Evolutionary conservation across 2,329 filamentous ascomycete genomes (phyloP).

Genomic region (Berkeleyomyces rouxiae): DNA sequence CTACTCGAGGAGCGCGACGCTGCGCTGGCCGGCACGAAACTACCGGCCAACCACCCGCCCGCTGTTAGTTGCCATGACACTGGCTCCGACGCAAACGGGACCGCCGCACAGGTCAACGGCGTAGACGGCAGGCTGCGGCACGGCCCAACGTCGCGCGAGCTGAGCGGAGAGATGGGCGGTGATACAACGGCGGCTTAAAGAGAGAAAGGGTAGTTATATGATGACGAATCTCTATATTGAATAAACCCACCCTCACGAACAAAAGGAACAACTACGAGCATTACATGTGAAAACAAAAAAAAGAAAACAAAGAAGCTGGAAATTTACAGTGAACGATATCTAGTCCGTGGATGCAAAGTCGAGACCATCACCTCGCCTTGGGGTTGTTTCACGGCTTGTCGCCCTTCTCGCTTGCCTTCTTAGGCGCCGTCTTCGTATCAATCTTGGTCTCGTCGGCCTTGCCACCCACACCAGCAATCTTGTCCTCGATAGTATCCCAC

Average conservation of each 20-base stretch:
- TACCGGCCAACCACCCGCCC: conserved; percentile 23
- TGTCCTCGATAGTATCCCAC: conserved; percentile 19
- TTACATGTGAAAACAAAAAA: background rate
- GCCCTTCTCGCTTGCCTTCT: background rate
- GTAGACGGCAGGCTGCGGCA: conserved; percentile 19
- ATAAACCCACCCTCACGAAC: background rate
- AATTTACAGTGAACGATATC: background rate
- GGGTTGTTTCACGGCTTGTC: background rate
- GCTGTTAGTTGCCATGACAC: conserved; percentile 8
- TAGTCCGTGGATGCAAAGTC: background rate
- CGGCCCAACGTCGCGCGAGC: conserved; percentile 36
- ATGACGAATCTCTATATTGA: background rate
- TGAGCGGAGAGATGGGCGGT: conserved; percentile 46
- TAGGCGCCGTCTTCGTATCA: background rate
- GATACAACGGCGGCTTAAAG: conserved; percentile 28
- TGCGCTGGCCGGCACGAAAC: background rate
- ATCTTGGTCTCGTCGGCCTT: background rate
- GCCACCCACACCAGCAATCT: conserved; percentile 10
- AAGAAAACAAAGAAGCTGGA: background rate
- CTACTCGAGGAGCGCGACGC: conserved; percentile 29
- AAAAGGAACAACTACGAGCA: background rate
- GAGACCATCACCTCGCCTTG: no score
- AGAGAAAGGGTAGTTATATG: background rate
- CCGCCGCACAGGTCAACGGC: background rate
- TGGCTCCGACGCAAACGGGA: conserved; percentile 8